phyloP scores from a whole-genome alignment of 176 grass and related monocot species.

The Oryza punctata region DNA sequence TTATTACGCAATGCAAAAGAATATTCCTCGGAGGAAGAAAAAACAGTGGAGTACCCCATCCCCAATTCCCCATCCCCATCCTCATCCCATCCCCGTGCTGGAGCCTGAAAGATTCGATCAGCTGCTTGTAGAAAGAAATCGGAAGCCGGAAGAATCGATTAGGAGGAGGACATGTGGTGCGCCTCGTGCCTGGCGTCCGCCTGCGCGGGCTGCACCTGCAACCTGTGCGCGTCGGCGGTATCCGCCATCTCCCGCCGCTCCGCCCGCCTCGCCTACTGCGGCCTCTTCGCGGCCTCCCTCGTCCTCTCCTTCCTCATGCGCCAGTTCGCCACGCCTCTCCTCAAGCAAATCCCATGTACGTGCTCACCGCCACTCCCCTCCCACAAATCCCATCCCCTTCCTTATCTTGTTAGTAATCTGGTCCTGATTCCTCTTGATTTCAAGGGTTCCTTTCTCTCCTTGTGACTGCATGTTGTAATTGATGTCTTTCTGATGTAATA shows the following conservation, averaged over 20 bases:
- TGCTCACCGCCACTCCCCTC: not conserved
- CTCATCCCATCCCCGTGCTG: no score
- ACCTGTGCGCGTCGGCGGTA: conserved; percentile 78
- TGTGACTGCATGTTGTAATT: not conserved
- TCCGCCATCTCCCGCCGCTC: conserved; percentile 69
- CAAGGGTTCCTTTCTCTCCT: not conserved
- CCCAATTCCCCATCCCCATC: no score
- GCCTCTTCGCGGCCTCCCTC: conserved; percentile 55
- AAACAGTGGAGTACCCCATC: no score
- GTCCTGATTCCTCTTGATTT: not conserved
- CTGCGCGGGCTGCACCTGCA: conserved; percentile 86
- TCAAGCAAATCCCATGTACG: conserved; percentile 54
- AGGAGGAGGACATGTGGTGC: conserved; percentile 67
- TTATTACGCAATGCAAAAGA: no score
- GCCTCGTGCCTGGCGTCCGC: conserved; percentile 78
- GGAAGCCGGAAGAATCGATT: not conserved
- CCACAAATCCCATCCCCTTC: not conserved
- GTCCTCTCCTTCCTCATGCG: conserved; percentile 53
- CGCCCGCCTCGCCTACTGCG: conserved; percentile 45
- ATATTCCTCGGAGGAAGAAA: no score
- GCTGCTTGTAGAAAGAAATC: no score
- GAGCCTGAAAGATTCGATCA: no score
- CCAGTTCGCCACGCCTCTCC: conserved; percentile 54
- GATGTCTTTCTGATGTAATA: no score
- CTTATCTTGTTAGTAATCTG: not conserved